These are phyloP conservation scores for Didymella segeticola DNA, from an alignment of 2,329 filamentous ascomycete genomes.

Conservation along the genomic window DNA sequence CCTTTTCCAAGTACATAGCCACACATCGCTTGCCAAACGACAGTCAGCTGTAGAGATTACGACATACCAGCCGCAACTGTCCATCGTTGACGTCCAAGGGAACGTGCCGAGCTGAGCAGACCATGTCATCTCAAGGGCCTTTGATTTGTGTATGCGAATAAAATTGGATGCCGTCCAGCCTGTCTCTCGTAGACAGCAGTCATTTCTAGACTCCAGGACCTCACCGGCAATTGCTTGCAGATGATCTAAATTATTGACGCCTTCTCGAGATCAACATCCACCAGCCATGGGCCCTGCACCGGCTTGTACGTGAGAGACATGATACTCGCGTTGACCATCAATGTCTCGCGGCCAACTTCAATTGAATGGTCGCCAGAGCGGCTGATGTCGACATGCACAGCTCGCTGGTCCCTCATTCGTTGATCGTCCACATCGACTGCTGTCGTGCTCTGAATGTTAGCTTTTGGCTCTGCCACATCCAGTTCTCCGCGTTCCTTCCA, in stretches of 20 bases:
- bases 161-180: too few species aligned
- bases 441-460: conserved; percentile 26
- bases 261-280: conserved; percentile 58
- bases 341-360: conserved; percentile 57
- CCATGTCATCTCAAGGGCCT: too few species aligned
- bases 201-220: not conserved
- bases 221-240: not conserved
- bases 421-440: conserved; percentile 27
- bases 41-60: not conserved
- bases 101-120: not conserved
- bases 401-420: conserved; percentile 28
- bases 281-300: conserved; percentile 61
- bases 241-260: not conserved
- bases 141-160: not conserved
- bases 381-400: conserved; percentile 43
- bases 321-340: conserved; percentile 66
- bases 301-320: conserved; percentile 59
- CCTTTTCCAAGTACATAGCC: conserved; percentile 4
- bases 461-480: conserved; percentile 21
- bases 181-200: too few species aligned
- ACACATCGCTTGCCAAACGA: conserved; percentile 4
- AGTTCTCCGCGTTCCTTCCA: conserved; percentile 45
- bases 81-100: not conserved
- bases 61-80: not conserved
- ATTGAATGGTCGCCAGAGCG: conserved; percentile 39